These are phyloP conservation scores for Ananas comosus DNA, from an alignment of 176 grass and related monocot genomes.

Conservation along the genomic window DNA sequence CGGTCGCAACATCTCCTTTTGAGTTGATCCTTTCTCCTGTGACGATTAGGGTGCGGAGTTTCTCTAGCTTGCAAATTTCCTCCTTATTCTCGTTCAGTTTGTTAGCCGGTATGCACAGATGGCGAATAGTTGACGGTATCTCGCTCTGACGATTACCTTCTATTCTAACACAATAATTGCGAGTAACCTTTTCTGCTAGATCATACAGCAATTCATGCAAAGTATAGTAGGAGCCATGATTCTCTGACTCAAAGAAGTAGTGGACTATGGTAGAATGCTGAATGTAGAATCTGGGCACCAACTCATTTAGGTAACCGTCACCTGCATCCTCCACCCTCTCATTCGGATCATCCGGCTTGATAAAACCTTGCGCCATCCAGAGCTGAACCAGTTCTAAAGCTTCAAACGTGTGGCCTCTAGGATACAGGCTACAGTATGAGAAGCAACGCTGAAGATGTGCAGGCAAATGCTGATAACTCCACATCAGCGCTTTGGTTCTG, in stretches of 20 bases:
- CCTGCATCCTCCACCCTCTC: slow-evolving; percentile 30
- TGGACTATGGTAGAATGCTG: no score
- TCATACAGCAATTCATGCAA: slow-evolving; percentile 35
- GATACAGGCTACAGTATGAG: slow-evolving; percentile 22
- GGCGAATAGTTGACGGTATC: slow-evolving; percentile 11
- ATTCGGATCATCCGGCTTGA: not conserved
- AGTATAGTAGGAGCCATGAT: no score
- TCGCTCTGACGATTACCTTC: no score
- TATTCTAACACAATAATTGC: slow-evolving; percentile 17
- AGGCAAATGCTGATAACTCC: slow-evolving; percentile 31
- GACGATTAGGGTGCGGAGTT: slow-evolving; percentile 15
- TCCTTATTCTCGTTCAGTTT: slow-evolving; percentile 2
- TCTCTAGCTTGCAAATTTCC: slow-evolving; percentile 7
- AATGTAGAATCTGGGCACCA: slow-evolving; percentile 8
- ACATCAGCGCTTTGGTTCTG: slow-evolving; percentile 1
- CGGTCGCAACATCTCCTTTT: not conserved
- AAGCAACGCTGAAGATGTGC: slow-evolving; percentile 14
- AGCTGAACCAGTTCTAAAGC: not conserved
- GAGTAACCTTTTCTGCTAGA: slow-evolving; percentile 18
- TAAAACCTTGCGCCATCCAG: slow-evolving; percentile 45
- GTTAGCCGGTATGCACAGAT: slow-evolving; percentile 11
- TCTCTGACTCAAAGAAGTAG: no score
- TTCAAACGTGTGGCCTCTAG: not conserved
- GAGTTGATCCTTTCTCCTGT: no score
- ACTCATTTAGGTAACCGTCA: slow-evolving; percentile 3